phyloP scores from a whole-genome alignment of 1,284 basidiomycete species.

The Moesziomyces globuligerus region DNA sequence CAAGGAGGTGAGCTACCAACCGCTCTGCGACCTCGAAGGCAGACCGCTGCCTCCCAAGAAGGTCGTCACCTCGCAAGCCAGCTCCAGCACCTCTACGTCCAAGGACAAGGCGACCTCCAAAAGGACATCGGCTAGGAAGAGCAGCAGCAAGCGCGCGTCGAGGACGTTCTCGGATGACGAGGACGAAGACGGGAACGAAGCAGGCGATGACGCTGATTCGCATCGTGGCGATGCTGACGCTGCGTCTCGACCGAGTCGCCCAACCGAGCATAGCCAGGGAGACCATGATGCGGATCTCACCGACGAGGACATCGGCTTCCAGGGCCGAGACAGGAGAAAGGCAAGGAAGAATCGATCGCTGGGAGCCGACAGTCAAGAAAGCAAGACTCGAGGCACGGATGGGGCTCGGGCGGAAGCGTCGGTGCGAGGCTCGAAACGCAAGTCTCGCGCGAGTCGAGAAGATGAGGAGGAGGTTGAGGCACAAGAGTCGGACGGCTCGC shows the following conservation, averaged over 20 bases:
- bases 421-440: not conserved
- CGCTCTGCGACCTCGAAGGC: conserved; percentile 35
- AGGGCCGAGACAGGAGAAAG: conserved; percentile 17
- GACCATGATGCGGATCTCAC: conserved; percentile 24
- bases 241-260: no score
- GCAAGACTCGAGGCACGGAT: not conserved
- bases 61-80: not conserved
- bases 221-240: not conserved
- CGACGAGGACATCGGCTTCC: conserved; percentile 32
- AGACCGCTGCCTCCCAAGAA: conserved; percentile 18
- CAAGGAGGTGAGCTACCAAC: conserved; percentile 35
- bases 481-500: not conserved
- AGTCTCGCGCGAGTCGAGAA: not conserved
- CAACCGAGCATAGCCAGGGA: not conserved
- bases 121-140: conserved; percentile 4
- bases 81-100: conserved; percentile 1
- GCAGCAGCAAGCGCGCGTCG: conserved; percentile 14
- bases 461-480: conserved; percentile 3
- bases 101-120: conserved; percentile 11
- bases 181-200: conserved; percentile 13
- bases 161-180: conserved; percentile 29
- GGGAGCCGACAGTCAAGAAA: not conserved
- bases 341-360: conserved; percentile 5
- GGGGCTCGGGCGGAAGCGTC: not conserved
- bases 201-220: not conserved